Base-by-base conservation (phyloP, 352 stramenopile genomes). In the Globisporangium paroecandrum region DNA sequence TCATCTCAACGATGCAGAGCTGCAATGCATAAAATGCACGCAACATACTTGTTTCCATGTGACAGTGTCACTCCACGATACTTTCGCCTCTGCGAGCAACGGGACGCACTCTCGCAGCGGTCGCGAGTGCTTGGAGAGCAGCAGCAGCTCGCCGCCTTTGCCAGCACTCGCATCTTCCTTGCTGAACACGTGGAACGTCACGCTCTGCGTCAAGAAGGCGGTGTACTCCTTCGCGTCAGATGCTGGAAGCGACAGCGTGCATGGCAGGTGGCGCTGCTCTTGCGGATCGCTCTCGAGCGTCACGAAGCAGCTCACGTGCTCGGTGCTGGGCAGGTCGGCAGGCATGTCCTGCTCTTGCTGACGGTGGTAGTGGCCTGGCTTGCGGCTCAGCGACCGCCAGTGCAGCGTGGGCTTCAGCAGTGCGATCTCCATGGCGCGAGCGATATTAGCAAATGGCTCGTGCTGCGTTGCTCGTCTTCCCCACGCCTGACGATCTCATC, bases 61-160 rank as follows among this genome's bases (percentile, higher is more conserved):
- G 22, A 82, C 58, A 34, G 62, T 34, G 22, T 77, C 72, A 53
- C 61, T 71, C 83, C 83, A 91, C 34, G 74, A 66, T 22, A 89
- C 62, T 12, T 56, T 32, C n/a, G 76, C 72, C 4, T 89, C 75
- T 4, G 70, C 46, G 9, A 91, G 70, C 57, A 89, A 63, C 2
- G 83, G 83, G 10, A 89, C 65, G 29, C 79, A 91, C 8, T 83
- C 76, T 4, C 76, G 61, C 4, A 93, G 60, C 46, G 75, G 75
- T 36, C 83, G 58, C 22, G 56, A 54, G 29, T 85, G 75, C 10
- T 59, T 77, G 3, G 65, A 75, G 22, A 71, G 41, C 18, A 89
- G 60, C 20, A 77, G 43, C 22, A 56, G 49, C n/a, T 56, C 49
- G 0, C 49, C 49, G 10, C 4, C 49, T 25, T 27, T 29, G n/a